Evolutionary conservation across 2,329 filamentous ascomycete genomes (phyloP).

Genomic region (Ceratocystis alfenasii): DNA sequence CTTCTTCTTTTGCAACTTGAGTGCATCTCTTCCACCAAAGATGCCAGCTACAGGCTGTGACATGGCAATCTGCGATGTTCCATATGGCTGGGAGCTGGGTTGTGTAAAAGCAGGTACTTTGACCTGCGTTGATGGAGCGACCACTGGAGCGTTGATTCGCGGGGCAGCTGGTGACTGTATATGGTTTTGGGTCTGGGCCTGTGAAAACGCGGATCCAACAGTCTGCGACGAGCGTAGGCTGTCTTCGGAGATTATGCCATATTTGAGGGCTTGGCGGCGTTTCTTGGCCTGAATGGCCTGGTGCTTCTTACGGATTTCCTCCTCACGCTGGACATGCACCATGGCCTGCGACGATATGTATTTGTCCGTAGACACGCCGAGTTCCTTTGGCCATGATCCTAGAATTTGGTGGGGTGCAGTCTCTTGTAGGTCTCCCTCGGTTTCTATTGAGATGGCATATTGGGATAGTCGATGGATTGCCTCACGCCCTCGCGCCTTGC

Average conservation of each 20-base stretch:
- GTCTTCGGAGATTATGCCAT: conserved; percentile 14
- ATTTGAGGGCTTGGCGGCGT: conserved; percentile 17
- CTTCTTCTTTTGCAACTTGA: conserved; percentile 30
- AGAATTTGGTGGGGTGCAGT: conserved; percentile 27
- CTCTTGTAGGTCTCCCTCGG: conserved; percentile 26
- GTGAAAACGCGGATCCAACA: conserved; percentile 25
- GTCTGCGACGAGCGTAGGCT: conserved; percentile 15
- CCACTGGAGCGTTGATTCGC: conserved; percentile 13
- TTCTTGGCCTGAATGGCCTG: conserved; percentile 18
- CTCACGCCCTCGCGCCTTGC: conserved; percentile 23
- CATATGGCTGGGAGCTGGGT: conserved; percentile 15
- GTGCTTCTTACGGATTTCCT: conserved; percentile 18
- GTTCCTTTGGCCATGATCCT: conserved; percentile 32
- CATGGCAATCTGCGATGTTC: conserved; percentile 29
- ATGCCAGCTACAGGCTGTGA: conserved; percentile 37
- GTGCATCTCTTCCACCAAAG: conserved; percentile 33
- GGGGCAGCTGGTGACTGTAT: conserved; percentile 30
- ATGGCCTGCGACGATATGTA: conserved; percentile 29
- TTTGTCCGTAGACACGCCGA: conserved; percentile 29
- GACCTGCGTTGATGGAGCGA: neutral
- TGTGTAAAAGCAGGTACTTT: neutral
- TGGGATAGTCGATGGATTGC: conserved; percentile 31
- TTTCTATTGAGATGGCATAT: conserved; percentile 28
- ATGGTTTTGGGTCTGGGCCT: no score
- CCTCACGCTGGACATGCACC: conserved; percentile 11